Evolutionary conservation across 176 grass and related monocot genomes (phyloP).

Genomic region (Eleusine indica): DNA sequence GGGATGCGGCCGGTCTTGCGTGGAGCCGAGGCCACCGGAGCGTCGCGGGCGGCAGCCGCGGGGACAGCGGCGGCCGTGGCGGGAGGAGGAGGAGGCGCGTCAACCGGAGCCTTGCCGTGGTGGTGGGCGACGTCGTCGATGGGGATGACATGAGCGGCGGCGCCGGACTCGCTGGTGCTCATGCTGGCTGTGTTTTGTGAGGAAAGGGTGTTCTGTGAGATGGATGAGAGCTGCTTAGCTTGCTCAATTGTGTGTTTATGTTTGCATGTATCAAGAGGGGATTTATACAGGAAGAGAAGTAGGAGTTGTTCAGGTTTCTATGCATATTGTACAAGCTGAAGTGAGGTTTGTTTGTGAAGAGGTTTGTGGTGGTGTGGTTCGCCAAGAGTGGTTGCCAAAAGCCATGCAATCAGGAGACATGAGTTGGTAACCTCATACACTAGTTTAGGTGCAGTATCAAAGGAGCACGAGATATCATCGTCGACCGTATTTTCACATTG

Average conservation of each 20-base stretch:
- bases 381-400: constrained; percentile 37
- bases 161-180: constrained; percentile 63
- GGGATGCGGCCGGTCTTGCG: constrained; percentile 37
- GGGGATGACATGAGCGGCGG: constrained; percentile 57
- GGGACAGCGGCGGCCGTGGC: neutral
- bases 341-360: constrained; percentile 3
- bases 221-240: neutral
- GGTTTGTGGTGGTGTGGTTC: constrained; percentile 26
- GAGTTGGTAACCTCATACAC: neutral
- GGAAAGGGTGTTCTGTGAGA: neutral
- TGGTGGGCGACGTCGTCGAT: constrained; percentile 42
- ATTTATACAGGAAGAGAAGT: constrained; percentile 13
- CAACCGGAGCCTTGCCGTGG: constrained; percentile 45
- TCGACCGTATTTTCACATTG: neutral
- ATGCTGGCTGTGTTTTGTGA: constrained; percentile 32
- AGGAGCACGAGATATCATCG: neutral
- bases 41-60: neutral
- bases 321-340: neutral
- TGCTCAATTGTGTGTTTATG: neutral
- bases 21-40: neutral
- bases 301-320: neutral
- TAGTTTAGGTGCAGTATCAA: neutral
- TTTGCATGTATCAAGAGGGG: neutral
- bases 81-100: constrained; percentile 15
- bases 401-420: constrained; percentile 17